Evolutionary conservation across 805 yeast species (phyloP).

Genomic region (Jamesozyma piceae): DNA sequence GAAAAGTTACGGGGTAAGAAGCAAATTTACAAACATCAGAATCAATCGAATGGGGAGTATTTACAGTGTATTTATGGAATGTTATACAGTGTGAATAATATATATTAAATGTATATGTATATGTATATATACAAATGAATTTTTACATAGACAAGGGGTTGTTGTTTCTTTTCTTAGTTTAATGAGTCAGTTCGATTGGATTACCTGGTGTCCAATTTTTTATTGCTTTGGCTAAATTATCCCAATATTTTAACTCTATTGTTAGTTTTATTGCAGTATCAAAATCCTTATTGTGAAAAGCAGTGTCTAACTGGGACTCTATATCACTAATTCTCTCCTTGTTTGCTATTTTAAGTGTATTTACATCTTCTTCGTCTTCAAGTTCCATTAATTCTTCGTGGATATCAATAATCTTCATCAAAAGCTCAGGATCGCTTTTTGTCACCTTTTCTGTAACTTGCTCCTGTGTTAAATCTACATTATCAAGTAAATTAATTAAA

Average conservation of each 20-base stretch:
- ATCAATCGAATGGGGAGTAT: background rate
- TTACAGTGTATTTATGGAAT: no score
- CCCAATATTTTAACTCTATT: constrained; percentile 74
- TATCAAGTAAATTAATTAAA: constrained; percentile 36
- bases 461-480: constrained; percentile 53
- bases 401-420: constrained; percentile 72
- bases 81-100: background rate
- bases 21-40: background rate
- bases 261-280: constrained; percentile 56
- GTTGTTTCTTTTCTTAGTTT: constrained; percentile 10
- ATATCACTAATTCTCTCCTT: constrained; percentile 42
- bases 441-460: constrained; percentile 38
- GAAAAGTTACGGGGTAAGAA: background rate
- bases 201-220: constrained; percentile 68
- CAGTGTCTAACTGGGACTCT: constrained; percentile 37
- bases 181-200: constrained; percentile 57
- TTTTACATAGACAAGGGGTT: background rate
- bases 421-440: constrained; percentile 43
- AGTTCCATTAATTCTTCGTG: constrained; percentile 76
- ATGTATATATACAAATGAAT: background rate
- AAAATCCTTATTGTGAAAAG: constrained; percentile 42
- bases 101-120: background rate
- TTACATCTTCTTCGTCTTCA: constrained; percentile 47
- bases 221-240: constrained; percentile 61
- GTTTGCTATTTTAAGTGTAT: constrained; percentile 44